Evolutionary conservation across 257 asterid genomes (phyloP).

Genomic region (Mitragyna speciosa): DNA sequence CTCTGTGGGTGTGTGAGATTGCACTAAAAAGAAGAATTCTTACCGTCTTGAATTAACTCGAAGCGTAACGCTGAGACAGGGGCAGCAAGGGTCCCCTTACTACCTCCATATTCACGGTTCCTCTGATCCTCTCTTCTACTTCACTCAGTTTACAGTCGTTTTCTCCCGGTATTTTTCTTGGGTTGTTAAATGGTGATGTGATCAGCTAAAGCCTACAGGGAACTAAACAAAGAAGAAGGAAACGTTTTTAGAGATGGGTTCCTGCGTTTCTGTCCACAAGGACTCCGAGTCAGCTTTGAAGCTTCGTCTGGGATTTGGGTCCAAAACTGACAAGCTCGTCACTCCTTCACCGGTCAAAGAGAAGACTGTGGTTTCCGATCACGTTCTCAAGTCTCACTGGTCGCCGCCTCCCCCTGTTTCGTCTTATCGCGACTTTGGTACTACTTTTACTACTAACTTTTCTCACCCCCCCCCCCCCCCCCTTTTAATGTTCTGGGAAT

Average conservation of each 20-base stretch:
- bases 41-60: neutral
- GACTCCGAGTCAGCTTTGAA: constrained; percentile 42
- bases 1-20: no score
- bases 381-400: constrained; percentile 34
- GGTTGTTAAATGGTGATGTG: constrained; percentile 10
- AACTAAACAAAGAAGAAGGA: no score
- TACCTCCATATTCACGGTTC: neutral
- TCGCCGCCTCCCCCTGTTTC: constrained; percentile 23
- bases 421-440: constrained; percentile 32
- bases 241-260: constrained; percentile 33
- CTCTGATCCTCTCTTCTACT: constrained; percentile 12
- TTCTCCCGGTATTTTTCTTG: neutral
- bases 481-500: neutral
- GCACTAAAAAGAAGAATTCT: neutral
- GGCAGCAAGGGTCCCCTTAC: neutral
- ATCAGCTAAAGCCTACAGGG: neutral
- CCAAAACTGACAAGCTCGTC: constrained; percentile 41
- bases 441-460: neutral
- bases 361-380: constrained; percentile 29
- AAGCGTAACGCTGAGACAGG: constrained; percentile 19
- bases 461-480: neutral
- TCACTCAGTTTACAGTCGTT: neutral
- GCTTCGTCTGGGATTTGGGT: constrained; percentile 40
- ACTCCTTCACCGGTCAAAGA: constrained; percentile 60
- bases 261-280: constrained; percentile 39